Base-by-base conservation (phyloP, 2,329 filamentous ascomycete species). In the Drechslerella dactyloides region DNA sequence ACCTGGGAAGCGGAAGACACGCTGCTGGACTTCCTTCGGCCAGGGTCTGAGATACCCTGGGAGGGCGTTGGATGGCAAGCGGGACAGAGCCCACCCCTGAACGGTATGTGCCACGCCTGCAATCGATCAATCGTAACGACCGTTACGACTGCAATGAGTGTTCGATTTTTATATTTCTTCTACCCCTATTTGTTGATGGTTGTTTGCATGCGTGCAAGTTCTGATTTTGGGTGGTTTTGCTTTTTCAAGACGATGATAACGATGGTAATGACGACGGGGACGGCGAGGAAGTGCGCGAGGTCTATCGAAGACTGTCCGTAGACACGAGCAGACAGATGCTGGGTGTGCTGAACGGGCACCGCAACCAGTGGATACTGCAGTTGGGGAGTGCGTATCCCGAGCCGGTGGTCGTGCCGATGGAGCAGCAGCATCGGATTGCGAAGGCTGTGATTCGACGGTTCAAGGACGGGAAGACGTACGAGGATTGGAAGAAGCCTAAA, bases 231-330 rank as follows among this genome's bases (percentile, higher is more conserved):
- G 21, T 53, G 40, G 21, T 5, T 11, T n/a, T n/a, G n/a, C n/a
- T n/a, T n/a, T n/a, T n/a, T n/a, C n/a, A n/a, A n/a, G n/a, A 50
- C 40, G 55, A 23, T 2, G 24, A 33, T 19, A 19, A 58, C n/a
- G 37, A 23, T 30, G 19, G 35, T n/a, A n/a, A 48, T 15, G 42
- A 48, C 40, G 13, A 53, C 50, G 24, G 27, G 5, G 52, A 30
- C 30, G 50, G 27, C 5, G 46, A 11, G 8, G 27, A 8, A 8
- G 27, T n/a, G n/a, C n/a, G n/a, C n/a, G n/a, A 44, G 40, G 17
- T 44, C 13, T 44, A n/a, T 17, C 5, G 40, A 8, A 10, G 40
- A 8, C n/a, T 44, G 40, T 10, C 40, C 10, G 40, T 15, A n/a
- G 17, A 17, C 17, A 17, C 40, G 17, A 15, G 40, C 15, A n/a